Percentiles rank a stretch among this genome's conserved stretches.
Evolutionary conservation across 192 early-diverging fungal genomes (phyloP).

Genomic region (Linnemannia zychae): DNA sequence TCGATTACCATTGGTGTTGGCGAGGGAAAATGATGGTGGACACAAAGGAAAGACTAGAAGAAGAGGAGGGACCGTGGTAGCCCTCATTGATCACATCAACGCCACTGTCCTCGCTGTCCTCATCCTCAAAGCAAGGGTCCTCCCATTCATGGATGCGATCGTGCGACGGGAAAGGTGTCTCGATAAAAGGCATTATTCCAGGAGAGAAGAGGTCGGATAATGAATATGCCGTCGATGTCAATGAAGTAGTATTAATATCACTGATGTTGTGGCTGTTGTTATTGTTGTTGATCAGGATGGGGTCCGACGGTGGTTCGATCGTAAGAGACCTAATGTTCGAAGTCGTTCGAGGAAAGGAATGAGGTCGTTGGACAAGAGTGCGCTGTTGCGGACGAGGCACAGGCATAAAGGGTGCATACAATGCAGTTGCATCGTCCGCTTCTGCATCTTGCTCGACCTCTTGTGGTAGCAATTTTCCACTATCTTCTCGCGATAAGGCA

Average conservation of each 20-base stretch:
- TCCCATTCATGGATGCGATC: slow-evolving; percentile 16
- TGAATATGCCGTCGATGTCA: neutral
- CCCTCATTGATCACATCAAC: neutral
- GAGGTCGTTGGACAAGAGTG: neutral
- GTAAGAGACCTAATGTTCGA: neutral
- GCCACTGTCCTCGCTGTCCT: neutral
- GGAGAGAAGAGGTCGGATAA: slow-evolving; percentile 21
- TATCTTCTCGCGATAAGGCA: neutral
- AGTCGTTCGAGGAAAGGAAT: neutral
- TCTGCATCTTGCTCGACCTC: neutral
- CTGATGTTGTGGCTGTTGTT: neutral
- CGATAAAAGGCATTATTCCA: slow-evolving; percentile 15
- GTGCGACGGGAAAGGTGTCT: slow-evolving; percentile 10
- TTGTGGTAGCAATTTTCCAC: neutral
- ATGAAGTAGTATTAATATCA: neutral
- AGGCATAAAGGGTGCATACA: too few relatives aligned
- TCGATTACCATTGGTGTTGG: neutral
- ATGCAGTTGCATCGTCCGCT: neutral
- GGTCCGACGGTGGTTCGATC: neutral
- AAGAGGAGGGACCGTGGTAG: neutral
- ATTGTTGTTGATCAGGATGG: neutral
- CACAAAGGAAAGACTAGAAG: neutral
- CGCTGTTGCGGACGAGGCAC: neutral
- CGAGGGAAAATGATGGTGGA: too few relatives aligned
- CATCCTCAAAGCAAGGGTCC: slow-evolving; percentile 18